Evolutionary conservation across 108 stramenopile genomes (phyloP).

Genomic region (Cyclotella sp.): DNA sequence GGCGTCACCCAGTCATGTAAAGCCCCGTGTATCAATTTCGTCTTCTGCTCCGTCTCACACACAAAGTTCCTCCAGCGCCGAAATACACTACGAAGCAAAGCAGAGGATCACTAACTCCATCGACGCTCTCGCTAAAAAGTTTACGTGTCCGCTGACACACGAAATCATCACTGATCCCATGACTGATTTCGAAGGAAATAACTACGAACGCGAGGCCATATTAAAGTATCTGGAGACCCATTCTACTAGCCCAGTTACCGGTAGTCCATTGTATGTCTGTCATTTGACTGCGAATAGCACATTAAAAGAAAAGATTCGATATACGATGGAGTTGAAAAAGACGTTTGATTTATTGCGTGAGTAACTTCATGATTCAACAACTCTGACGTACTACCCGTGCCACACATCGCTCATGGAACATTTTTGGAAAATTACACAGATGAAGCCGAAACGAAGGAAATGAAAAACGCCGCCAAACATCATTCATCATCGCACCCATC

Average conservation of each 20-base stretch:
- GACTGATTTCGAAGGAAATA: slow-evolving; percentile 48
- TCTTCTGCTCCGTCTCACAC: not conserved
- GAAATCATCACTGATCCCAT: slow-evolving; percentile 47
- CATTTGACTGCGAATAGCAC: slow-evolving; percentile 40
- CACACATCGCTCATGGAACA: not conserved
- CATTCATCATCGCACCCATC: not conserved
- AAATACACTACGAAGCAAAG: not conserved
- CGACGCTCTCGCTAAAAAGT: slow-evolving; percentile 23
- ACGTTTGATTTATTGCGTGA: slow-evolving; percentile 36
- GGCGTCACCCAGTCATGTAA: not conserved
- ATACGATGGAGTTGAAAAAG: slow-evolving; percentile 39
- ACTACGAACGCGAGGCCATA: slow-evolving; percentile 43
- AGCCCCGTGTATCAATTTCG: not conserved
- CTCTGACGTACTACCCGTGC: not conserved
- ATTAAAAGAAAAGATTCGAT: slow-evolving; percentile 39
- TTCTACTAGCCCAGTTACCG: slow-evolving; percentile 44
- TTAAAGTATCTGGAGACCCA: slow-evolving; percentile 43
- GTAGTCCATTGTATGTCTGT: slow-evolving; percentile 27
- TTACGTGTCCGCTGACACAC: slow-evolving; percentile 40
- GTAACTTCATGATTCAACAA: not conserved
- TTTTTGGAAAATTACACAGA: not conserved
- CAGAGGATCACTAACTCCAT: slow-evolving; percentile 19
- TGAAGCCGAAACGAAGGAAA: slow-evolving; percentile 9
- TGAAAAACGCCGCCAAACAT: slow-evolving; percentile 5
- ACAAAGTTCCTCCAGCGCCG: not conserved